Evolutionary conservation across 1,284 basidiomycete species (phyloP), one percentile per base, ranked within the genome.

Genomic region (Wallemia hederae): DNA sequence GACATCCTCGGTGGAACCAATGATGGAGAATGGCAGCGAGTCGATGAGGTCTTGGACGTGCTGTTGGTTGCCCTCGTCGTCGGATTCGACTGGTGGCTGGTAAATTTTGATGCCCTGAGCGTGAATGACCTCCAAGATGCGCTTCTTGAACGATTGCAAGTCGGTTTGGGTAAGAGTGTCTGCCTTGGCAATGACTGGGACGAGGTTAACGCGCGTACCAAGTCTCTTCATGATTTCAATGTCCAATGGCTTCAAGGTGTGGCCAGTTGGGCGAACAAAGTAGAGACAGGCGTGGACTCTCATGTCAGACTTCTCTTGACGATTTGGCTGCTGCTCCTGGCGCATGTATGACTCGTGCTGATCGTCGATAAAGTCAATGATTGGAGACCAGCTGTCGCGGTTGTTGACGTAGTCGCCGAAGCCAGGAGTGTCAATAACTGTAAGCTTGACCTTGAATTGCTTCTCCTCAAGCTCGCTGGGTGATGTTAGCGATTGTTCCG

Each of bases 381-480:
- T 97, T 62, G 94, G 92, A 24, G 81, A 77, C 92, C 92, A 99
- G 55, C 86, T 89, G 72, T 98, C 92, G 63, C 89, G 82, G 79
- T 98, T 98, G 82, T 98, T 97, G 74, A 98, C 90, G 69, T 97
- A 97, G 82, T 98, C 92, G 49, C 92, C 92, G 66, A 97, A 98
- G 22, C 92, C 92, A 63, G 92, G 92, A 24, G 91, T 97, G 73
- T 98, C 92, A 68, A 98, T 92, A 69, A 97, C 91, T 26, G 86
- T 92, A 64, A 98, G 81, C 78, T 97, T 97, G 76, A 96, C 91
- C 74, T 91, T 94, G 81, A 98, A 98, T 68, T 89, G 85, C 72
- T 94, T 89, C 75, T 98, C 92, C 74, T 98, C 94, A 28, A 99
- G 81, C 75, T 74, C 72, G 33, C 72, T 72, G 68, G 73, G 71